Evolutionary conservation across 495 filamentous ascomycete genomes (phyloP).

Genomic region (Xylaria nigripes): DNA sequence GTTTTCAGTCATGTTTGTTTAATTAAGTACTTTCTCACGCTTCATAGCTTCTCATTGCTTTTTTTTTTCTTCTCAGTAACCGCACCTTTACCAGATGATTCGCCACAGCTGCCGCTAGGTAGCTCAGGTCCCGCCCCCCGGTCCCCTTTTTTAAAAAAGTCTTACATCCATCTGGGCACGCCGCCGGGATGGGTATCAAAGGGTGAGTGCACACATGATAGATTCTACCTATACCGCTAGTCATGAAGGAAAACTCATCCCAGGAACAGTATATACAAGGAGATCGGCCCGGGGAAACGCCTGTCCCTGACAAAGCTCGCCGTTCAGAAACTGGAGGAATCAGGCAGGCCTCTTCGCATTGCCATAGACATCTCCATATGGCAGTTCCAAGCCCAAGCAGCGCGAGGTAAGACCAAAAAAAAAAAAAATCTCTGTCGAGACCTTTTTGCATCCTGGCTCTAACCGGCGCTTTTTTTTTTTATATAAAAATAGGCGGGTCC

Average conservation of each 20-base stretch:
- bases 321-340: slow-evolving; percentile 61
- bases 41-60: not conserved
- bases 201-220: slow-evolving; percentile 32
- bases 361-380: slow-evolving; percentile 96
- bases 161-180: not conserved
- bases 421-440: not conserved
- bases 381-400: slow-evolving; percentile 88
- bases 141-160: too few relatives aligned
- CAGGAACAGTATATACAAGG: slow-evolving; percentile 65
- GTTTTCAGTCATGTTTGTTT: not conserved
- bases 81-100: not conserved
- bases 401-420: slow-evolving; percentile 45
- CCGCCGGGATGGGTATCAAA: slow-evolving; percentile 50
- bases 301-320: slow-evolving; percentile 79
- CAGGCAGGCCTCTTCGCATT: slow-evolving; percentile 66
- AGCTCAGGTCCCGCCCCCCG: not conserved
- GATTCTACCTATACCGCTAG: not conserved
- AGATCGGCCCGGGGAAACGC: slow-evolving; percentile 74
- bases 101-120: not conserved
- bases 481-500: slow-evolving; percentile 66
- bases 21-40: not conserved
- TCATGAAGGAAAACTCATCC: slow-evolving; percentile 14
- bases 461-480: not conserved
- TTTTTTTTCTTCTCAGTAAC: not conserved
- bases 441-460: not conserved